phyloP scores from a whole-genome alignment of 177 flowering plant genomes.

The Vitis hybrid region DNA sequence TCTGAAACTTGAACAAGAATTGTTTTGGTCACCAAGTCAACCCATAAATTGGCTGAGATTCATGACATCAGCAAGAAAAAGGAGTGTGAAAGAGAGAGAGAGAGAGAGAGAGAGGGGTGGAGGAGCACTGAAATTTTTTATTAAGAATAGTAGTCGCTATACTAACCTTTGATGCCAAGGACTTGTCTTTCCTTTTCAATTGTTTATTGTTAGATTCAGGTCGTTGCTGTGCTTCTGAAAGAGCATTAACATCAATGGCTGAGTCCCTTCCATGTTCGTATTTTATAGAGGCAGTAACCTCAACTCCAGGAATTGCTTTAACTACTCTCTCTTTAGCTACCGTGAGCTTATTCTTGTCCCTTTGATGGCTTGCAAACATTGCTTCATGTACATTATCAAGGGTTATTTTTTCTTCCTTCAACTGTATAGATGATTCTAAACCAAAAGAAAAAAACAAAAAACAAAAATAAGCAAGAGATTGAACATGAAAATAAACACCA shows the following conservation, averaged over 20 bases:
- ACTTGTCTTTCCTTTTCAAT: slow-evolving; percentile 31
- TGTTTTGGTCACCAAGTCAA: slow-evolving; percentile 4
- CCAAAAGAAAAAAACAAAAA: background rate
- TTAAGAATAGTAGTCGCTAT: background rate
- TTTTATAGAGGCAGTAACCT: slow-evolving; percentile 19
- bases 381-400: slow-evolving; percentile 25
- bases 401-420: slow-evolving; percentile 22
- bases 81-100: background rate
- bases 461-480: background rate
- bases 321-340: slow-evolving; percentile 17
- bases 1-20: slow-evolving; percentile 21
- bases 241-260: slow-evolving; percentile 10
- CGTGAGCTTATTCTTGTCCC: slow-evolving; percentile 11
- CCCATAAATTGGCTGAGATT: background rate
- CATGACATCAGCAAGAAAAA: background rate
- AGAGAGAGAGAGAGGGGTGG: no score
- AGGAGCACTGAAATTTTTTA: no score
- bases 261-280: slow-evolving; percentile 22
- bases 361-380: slow-evolving; percentile 18
- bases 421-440: slow-evolving; percentile 31
- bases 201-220: slow-evolving; percentile 12
- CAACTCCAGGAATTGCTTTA: slow-evolving; percentile 12
- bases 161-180: slow-evolving; percentile 23
- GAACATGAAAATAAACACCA: background rate
- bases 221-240: slow-evolving; percentile 12